Base-by-base conservation (phyloP, 345 rosid genomes). In the Salix purpurea region DNA sequence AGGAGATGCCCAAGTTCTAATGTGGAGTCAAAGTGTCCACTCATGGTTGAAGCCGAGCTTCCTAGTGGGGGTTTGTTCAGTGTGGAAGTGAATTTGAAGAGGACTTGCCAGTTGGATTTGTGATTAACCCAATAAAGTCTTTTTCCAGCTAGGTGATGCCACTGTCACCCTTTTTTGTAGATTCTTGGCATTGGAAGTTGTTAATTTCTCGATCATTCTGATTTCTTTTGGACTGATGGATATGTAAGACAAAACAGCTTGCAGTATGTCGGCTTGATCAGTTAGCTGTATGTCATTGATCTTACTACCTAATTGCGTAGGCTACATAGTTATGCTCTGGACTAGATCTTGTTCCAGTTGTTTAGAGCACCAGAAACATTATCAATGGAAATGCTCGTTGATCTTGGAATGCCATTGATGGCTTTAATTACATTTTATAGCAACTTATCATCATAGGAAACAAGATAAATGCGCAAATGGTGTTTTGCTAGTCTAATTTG, bases 1-100 rank as follows among this genome's bases (percentile, higher is more conserved):
- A 81, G 88, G 87, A 86, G 86, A 82, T 83, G 89, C 87, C 83
- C 84, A 61, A 80, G 88, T 84, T 86, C 81, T 86, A 74, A 83
- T 84, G 85, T 85, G 88, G 83, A 83, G 81, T 86, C 75, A 85
- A 58, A 77, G 83, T 75, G 80, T 85, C 89, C 81, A 76, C 78
- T 84, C 85, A 80, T 90, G 82, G 86, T 87, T 85, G 82, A 85
- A 84, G 81, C 84, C 69, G 82, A 77, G 84, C 91, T 84, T 77
- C 87, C 6, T 74, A 76, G 76, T 81, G 70, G 79, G 82, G 46
- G 37, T 48, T 69, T 65, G 71, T 71, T 72, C 83, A 48, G 76
- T 87, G 0, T 46, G 83, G 86, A 77, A 78, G 80, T 80, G 83
- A 77, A 81, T 77, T 76, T 78, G 86, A 82, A 83, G 86, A 78